These are phyloP conservation scores for Penicillium taxi DNA, from an alignment of 495 filamentous ascomycete genomes.

Conservation along the genomic window DNA sequence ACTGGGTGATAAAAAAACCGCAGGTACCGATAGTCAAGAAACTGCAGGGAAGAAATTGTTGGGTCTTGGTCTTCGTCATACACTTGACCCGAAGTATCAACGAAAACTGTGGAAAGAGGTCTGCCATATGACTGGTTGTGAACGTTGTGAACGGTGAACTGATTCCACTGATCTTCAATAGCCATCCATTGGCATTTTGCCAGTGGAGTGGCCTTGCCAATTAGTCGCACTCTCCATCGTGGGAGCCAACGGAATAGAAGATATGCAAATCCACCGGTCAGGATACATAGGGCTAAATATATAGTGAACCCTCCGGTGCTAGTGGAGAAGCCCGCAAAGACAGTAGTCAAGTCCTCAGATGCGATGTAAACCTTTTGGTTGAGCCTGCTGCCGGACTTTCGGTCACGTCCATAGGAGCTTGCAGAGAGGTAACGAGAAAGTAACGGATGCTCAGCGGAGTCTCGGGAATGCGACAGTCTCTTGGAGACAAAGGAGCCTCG, in stretches of 20 bases:
- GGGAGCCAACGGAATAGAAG: constrained; percentile 86
- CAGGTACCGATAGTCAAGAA: constrained; percentile 87
- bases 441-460: constrained; percentile 63
- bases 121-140: constrained; percentile 63
- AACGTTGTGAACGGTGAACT: constrained; percentile 67
- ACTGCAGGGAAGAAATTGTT: constrained; percentile 58
- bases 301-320: constrained; percentile 55
- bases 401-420: constrained; percentile 49
- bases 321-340: constrained; percentile 83
- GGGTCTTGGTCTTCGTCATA: constrained; percentile 85
- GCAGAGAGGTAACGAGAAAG: constrained; percentile 55
- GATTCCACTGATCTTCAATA: constrained; percentile 94
- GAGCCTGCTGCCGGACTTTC: constrained; percentile 45
- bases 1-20: constrained; percentile 85
- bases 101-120: constrained; percentile 81
- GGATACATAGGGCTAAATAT: constrained; percentile 60
- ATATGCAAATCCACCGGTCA: constrained; percentile 70
- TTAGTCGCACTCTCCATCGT: constrained; percentile 68
- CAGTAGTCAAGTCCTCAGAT: constrained; percentile 88
- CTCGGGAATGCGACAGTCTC: constrained; percentile 51
- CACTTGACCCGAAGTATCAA: constrained; percentile 43
- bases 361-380: constrained; percentile 89
- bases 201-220: constrained; percentile 60
- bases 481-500: constrained; percentile 33
- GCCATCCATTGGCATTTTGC: constrained; percentile 81